Percentiles rank a stretch among this genome's conserved stretches.
Evolutionary conservation across 768 basidiomycete species (phyloP).

Genomic region (Boletus rubropictus): DNA sequence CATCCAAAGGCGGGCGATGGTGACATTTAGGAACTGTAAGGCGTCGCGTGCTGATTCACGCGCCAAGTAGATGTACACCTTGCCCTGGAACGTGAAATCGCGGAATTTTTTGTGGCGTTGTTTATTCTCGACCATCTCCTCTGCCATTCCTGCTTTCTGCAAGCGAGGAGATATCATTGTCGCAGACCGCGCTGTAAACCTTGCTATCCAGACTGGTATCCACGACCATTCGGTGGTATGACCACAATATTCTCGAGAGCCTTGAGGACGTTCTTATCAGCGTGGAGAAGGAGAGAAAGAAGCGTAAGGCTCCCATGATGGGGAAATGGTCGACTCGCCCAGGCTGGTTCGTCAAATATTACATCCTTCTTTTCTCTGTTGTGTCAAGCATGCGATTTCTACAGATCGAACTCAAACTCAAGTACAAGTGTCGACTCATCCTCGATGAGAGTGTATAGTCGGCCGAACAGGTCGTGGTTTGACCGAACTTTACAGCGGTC

Average conservation of each 20-base stretch:
- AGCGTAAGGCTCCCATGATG: slow-evolving; percentile 78
- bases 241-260: slow-evolving; percentile 90
- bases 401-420: slow-evolving; percentile 89
- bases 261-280: slow-evolving; percentile 82
- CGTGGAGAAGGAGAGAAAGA: slow-evolving; percentile 85
- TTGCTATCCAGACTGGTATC: slow-evolving; percentile 93
- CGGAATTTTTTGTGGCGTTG: slow-evolving; percentile 84
- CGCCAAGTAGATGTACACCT: slow-evolving; percentile 76
- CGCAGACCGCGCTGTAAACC: slow-evolving; percentile 95
- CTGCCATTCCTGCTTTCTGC: slow-evolving; percentile 95
- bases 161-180: slow-evolving; percentile 97
- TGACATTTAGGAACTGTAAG: no score
- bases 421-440: slow-evolving; percentile 93
- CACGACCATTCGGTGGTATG: slow-evolving; percentile 93
- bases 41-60: slow-evolving; percentile 3
- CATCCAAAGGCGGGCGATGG: slow-evolving; percentile 67
- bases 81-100: slow-evolving; percentile 81
- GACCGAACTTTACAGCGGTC: slow-evolving; percentile 91
- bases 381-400: neutral
- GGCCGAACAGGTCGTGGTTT: slow-evolving; percentile 92
- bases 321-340: slow-evolving; percentile 86
- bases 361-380: neutral
- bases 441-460: slow-evolving; percentile 87
- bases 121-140: slow-evolving; percentile 88
- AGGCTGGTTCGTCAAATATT: slow-evolving; percentile 60